Conservation (phyloP, 1,139 yeast species). For the Debaryomyces psychrophilus region DNA sequence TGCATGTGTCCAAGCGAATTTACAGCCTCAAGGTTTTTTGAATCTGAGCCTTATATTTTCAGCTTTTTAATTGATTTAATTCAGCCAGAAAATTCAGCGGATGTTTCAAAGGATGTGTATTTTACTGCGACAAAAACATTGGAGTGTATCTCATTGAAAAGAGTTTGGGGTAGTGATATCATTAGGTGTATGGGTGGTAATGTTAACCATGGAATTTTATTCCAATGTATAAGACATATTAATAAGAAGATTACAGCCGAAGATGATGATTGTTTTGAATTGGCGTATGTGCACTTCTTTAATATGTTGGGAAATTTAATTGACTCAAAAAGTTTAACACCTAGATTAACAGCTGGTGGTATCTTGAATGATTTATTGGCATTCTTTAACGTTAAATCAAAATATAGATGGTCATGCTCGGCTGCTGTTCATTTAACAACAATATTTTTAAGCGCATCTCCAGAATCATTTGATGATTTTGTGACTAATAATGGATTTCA, state of each 20-base stretch:
- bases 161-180: slow-evolving; percentile 76
- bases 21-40: slow-evolving; percentile 67
- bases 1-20: slow-evolving; percentile 56
- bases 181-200: slow-evolving; percentile 87
- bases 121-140: slow-evolving; percentile 68
- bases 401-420: slow-evolving; percentile 60
- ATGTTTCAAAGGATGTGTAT: slow-evolving; percentile 54
- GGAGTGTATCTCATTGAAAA: slow-evolving; percentile 70
- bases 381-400: slow-evolving; percentile 56
- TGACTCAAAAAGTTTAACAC: slow-evolving; percentile 54
- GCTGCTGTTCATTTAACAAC: slow-evolving; percentile 69
- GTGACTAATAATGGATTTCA: slow-evolving; percentile 69
- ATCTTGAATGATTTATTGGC: slow-evolving; percentile 66
- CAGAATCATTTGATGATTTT: slow-evolving; percentile 59
- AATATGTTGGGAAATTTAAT: slow-evolving; percentile 61
- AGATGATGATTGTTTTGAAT: slow-evolving; percentile 41
- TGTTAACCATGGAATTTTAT: slow-evolving; percentile 81
- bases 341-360: slow-evolving; percentile 63
- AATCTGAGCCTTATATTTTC: slow-evolving; percentile 74
- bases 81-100: slow-evolving; percentile 55
- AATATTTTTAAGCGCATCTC: slow-evolving; percentile 50
- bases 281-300: slow-evolving; percentile 57
- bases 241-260: slow-evolving; percentile 48
- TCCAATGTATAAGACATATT: slow-evolving; percentile 69
- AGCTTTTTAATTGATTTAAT: slow-evolving; percentile 72